Conservation (phyloP, 352 stramenopile species). For the Lagenidium sp. region DNA sequence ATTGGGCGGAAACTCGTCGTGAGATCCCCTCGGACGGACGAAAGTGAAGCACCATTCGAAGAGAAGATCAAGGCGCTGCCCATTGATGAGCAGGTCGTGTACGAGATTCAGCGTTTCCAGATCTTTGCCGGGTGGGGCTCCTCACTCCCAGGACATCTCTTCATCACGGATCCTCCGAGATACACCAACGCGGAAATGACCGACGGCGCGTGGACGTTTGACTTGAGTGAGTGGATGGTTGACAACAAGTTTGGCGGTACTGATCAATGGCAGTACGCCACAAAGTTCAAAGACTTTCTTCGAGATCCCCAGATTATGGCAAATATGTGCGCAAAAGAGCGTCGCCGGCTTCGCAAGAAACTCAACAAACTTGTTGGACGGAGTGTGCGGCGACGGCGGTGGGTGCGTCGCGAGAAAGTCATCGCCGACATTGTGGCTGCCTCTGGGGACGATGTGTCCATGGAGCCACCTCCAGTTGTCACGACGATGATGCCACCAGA, state of each 20-base stretch:
- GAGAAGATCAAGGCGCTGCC: slow-evolving; percentile 45
- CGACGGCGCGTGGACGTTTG: slow-evolving; percentile 42
- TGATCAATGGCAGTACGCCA: slow-evolving; percentile 82
- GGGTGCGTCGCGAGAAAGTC: slow-evolving; percentile 69
- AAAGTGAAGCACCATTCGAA: slow-evolving; percentile 39
- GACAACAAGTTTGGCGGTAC: slow-evolving; percentile 59
- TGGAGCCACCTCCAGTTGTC: slow-evolving; percentile 1
- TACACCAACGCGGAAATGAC: slow-evolving; percentile 76
- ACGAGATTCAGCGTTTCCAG: slow-evolving; percentile 81
- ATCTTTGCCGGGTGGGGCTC: slow-evolving; percentile 80
- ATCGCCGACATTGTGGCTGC: slow-evolving; percentile 29
- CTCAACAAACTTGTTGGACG: slow-evolving; percentile 77
- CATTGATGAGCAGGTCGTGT: slow-evolving; percentile 56
- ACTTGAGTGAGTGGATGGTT: slow-evolving; percentile 70
- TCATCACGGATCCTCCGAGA: slow-evolving; percentile 61
- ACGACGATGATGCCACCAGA: too few species aligned
- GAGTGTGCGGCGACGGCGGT: slow-evolving; percentile 65
- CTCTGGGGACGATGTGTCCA: slow-evolving; percentile 2
- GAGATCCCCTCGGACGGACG: slow-evolving; percentile 6
- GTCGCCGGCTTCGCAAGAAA: slow-evolving; percentile 66
- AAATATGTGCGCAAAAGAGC: slow-evolving; percentile 42
- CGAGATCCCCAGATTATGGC: slow-evolving; percentile 39
- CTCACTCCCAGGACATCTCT: slow-evolving; percentile 59
- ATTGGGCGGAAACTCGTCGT: slow-evolving; percentile 7
- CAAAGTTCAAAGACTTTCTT: slow-evolving; percentile 79